A percentile compares a stretch with the other conserved stretches of the same genome.
These are phyloP conservation scores for Diaporthe ilicicola DNA, from an alignment of 2,329 filamentous ascomycete genomes.

Conservation along the genomic window DNA sequence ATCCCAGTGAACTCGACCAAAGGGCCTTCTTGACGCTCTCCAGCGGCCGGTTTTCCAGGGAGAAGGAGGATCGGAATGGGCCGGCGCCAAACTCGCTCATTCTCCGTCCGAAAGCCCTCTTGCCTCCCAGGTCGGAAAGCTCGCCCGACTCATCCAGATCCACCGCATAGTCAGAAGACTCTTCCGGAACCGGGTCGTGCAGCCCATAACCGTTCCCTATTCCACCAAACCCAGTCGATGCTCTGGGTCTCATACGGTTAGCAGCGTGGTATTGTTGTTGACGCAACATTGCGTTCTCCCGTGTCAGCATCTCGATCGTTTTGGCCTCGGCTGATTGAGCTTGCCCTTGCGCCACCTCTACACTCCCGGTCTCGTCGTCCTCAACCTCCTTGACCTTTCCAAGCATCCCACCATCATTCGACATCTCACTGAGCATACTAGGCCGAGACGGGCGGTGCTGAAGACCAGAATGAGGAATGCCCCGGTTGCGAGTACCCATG, in stretches of 20 bases:
- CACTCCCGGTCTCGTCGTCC: conserved; percentile 66
- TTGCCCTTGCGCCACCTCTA: conserved; percentile 45
- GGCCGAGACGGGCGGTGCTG: conserved; percentile 84
- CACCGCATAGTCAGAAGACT: conserved; percentile 73
- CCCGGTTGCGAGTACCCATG: conserved; percentile 59
- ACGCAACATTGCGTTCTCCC: conserved; percentile 70
- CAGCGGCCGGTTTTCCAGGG: conserved; percentile 68
- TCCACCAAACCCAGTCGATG: conserved; percentile 61
- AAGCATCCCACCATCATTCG: conserved; percentile 67
- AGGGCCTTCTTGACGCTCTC: conserved; percentile 73
- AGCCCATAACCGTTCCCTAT: conserved; percentile 67
- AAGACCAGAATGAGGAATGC: conserved; percentile 70
- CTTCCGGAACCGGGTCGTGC: conserved; percentile 68
- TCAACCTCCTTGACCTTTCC: conserved; percentile 77
- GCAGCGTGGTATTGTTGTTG: conserved; percentile 63
- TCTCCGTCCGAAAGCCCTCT: conserved; percentile 56
- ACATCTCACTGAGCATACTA: conserved; percentile 79
- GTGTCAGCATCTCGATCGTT: conserved; percentile 68
- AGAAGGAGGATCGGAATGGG: conserved; percentile 56
- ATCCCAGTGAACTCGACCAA: conserved; percentile 77
- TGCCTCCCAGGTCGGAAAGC: conserved; percentile 53
- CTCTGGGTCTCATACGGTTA: conserved; percentile 63
- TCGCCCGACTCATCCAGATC: conserved; percentile 73
- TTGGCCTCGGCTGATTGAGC: conserved; percentile 67
- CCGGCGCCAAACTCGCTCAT: conserved; percentile 66